These are phyloP conservation scores for Aureobasidium sp. DNA, from an alignment of 2,329 filamentous ascomycete genomes.

Conservation along the genomic window DNA sequence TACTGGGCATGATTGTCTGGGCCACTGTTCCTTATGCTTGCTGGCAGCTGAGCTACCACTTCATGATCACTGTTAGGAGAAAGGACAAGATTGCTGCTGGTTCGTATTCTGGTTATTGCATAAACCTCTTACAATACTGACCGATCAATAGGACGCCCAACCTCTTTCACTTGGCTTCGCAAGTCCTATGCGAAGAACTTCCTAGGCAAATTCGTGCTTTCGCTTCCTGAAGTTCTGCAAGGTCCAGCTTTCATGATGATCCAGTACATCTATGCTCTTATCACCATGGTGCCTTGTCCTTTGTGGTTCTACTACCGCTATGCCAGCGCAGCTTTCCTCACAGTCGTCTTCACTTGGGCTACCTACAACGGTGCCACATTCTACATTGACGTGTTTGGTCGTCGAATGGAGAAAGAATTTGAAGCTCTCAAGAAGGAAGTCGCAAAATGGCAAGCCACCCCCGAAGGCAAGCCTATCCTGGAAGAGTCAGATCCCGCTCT, in stretches of 20 bases:
- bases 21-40: conserved; percentile 85
- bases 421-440: conserved; percentile 85
- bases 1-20: conserved; percentile 85
- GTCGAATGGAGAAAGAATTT: conserved; percentile 91
- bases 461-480: conserved; percentile 16
- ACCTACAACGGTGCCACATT: conserved; percentile 96
- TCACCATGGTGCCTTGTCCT: conserved; percentile 91
- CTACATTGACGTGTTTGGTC: conserved; percentile 97
- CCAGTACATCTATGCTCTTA: conserved; percentile 81
- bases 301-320: conserved; percentile 89
- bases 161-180: conserved; percentile 94
- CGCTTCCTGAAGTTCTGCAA: conserved; percentile 67
- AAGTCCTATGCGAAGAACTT: conserved; percentile 82
- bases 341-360: conserved; percentile 83
- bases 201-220: conserved; percentile 79
- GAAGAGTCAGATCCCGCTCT: conserved; percentile 6
- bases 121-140: background rate
- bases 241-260: conserved; percentile 93
- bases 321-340: conserved; percentile 69
- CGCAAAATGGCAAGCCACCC: conserved; percentile 68
- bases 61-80: conserved; percentile 91
- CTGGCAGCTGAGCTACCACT: conserved; percentile 91
- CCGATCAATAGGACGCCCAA: conserved; percentile 58
- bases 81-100: conserved; percentile 89
- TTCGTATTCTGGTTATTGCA: background rate